phyloP scores from a whole-genome alignment of 306 rosid genomes.

The Corylus heterophylla region DNA sequence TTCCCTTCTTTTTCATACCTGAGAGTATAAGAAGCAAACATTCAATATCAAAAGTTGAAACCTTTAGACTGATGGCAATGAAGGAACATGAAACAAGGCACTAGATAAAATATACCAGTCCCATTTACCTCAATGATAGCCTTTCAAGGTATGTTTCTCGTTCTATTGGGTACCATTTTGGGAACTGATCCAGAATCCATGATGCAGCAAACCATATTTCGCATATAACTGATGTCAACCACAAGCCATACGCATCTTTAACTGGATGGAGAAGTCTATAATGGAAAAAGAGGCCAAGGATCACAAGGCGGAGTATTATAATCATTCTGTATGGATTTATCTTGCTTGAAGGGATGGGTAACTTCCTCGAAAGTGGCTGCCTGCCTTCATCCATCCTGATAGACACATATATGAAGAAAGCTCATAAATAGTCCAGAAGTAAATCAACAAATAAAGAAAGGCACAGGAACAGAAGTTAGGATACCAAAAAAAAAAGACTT shows the following conservation, averaged over 20 bases:
- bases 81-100: background rate
- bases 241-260: constrained; percentile 86
- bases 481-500: background rate
- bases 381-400: constrained; percentile 99
- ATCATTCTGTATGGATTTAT: constrained; percentile 95
- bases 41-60: constrained; percentile 10
- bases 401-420: constrained; percentile 17
- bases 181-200: constrained; percentile 97
- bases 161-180: constrained; percentile 87
- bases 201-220: constrained; percentile 98
- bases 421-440: constrained; percentile 11
- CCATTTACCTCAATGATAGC: constrained; percentile 70
- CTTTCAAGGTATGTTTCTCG: constrained; percentile 99
- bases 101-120: background rate
- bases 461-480: constrained; percentile 7
- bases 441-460: background rate
- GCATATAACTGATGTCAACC: constrained; percentile 97
- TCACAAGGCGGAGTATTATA: constrained; percentile 71
- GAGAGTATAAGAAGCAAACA: constrained; percentile 31
- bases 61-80: background rate
- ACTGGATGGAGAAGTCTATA: constrained; percentile 96
- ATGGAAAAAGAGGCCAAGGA: constrained; percentile 83
- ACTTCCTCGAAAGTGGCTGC: constrained; percentile 90
- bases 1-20: constrained; percentile 98
- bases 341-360: constrained; percentile 88